These are phyloP conservation scores for Candida stauntonica DNA, from an alignment of 805 yeast species.

Conservation along the genomic window DNA sequence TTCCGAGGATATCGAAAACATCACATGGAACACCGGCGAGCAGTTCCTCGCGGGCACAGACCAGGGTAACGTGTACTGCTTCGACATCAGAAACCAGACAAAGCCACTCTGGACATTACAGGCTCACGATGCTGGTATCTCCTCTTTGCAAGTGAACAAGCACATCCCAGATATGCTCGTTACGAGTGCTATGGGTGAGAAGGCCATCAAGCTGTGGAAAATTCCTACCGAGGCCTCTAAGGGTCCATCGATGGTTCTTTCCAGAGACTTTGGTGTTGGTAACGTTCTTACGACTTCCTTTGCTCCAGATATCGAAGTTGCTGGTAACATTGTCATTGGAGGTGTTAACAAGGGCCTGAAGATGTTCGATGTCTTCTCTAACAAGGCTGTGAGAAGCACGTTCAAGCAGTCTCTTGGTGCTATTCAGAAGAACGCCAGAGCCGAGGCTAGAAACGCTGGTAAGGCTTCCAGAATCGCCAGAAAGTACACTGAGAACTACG, in stretches of 20 bases:
- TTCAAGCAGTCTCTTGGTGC: slow-evolving; percentile 55
- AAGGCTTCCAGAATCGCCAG: slow-evolving; percentile 71
- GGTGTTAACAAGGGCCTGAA: slow-evolving; percentile 83
- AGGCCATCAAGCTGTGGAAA: slow-evolving; percentile 84
- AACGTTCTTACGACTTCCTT: slow-evolving; percentile 79
- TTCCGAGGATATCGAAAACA: slow-evolving; percentile 82
- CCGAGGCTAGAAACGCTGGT: slow-evolving; percentile 50
- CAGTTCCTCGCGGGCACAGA: slow-evolving; percentile 86
- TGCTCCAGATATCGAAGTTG: slow-evolving; percentile 82
- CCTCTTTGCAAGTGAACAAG: slow-evolving; percentile 68
- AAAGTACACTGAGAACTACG: slow-evolving; percentile 51
- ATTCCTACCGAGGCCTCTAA: slow-evolving; percentile 32
- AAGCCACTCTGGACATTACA: slow-evolving; percentile 90
- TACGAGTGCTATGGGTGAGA: slow-evolving; percentile 91
- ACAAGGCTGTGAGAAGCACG: slow-evolving; percentile 67
- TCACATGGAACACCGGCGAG: slow-evolving; percentile 61
- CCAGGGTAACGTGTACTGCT: slow-evolving; percentile 82
- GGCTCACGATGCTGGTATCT: slow-evolving; percentile 94
- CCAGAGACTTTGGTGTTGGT: slow-evolving; percentile 92
- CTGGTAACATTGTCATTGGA: slow-evolving; percentile 81
- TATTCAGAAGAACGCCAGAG: slow-evolving; percentile 54
- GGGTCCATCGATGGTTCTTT: slow-evolving; percentile 80
- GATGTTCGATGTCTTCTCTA: slow-evolving; percentile 89
- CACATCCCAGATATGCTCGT: slow-evolving; percentile 68
- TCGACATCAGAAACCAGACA: slow-evolving; percentile 68